Percentiles rank a stretch among this genome's conserved stretches.
Conservation (phyloP, 73 alveolate genomes). For the Diophrys sp. region DNA sequence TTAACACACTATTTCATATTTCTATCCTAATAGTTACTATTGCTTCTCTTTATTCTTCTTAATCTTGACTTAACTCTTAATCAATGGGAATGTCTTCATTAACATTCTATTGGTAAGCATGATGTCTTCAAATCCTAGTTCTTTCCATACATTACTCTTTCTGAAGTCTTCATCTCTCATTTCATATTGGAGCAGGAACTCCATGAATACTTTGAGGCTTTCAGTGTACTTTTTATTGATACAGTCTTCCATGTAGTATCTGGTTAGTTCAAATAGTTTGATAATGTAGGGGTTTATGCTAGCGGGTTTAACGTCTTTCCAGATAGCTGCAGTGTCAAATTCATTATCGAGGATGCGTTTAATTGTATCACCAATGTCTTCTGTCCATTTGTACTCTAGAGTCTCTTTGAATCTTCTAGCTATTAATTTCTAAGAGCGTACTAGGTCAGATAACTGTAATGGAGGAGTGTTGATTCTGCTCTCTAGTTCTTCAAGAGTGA, state of each 20-base stretch:
- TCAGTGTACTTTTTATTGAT: conserved; percentile 7
- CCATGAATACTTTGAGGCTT: conserved; percentile 37
- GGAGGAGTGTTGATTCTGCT: conserved; percentile 33
- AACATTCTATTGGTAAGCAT: background rate
- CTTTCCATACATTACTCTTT: background rate
- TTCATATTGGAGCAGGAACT: conserved; percentile 41
- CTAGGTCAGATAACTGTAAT: conserved; percentile 23
- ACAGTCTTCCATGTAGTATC: conserved; percentile 25
- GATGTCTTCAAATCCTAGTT: conserved; percentile 18
- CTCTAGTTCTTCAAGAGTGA: conserved; percentile 7
- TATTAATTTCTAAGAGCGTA: conserved; percentile 19
- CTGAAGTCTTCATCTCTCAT: conserved; percentile 47
- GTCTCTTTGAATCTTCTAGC: conserved; percentile 48
- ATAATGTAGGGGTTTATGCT: conserved; percentile 56
- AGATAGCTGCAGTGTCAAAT: conserved; percentile 32
- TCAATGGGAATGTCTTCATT: conserved; percentile 33
- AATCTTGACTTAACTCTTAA: conserved; percentile 26
- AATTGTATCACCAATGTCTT: conserved; percentile 20
- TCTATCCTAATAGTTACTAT: conserved; percentile 7
- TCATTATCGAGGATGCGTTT: conserved; percentile 43
- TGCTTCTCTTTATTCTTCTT: conserved; percentile 26
- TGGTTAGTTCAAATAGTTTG: conserved; percentile 43
- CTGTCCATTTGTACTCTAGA: conserved; percentile 45
- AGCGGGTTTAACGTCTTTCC: conserved; percentile 39
- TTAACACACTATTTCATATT: conserved; percentile 18